Conservation (phyloP, 2,329 filamentous ascomycete species). For the Colletotrichum siamense region DNA sequence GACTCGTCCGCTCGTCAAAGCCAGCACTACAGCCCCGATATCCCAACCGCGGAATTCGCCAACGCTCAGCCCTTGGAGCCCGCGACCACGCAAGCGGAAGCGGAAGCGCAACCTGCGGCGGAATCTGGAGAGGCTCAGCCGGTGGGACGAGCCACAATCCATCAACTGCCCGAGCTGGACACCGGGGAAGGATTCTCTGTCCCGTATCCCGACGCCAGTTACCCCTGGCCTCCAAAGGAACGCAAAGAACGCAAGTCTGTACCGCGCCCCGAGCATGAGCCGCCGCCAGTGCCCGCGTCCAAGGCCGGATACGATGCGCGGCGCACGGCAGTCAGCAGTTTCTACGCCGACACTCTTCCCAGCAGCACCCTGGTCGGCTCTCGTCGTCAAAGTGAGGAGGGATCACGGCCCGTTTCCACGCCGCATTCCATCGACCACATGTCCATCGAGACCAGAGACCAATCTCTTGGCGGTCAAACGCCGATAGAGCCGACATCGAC, state of each 20-base stretch:
- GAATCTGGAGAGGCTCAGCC: background rate
- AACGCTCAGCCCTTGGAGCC: background rate
- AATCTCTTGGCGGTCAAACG: constrained; percentile 40
- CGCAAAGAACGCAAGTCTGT: constrained; percentile 24
- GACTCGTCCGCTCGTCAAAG: constrained; percentile 22
- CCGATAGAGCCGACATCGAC: constrained; percentile 41
- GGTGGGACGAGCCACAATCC: constrained; percentile 28
- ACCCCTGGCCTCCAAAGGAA: constrained; percentile 32
- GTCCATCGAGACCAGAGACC: constrained; percentile 49
- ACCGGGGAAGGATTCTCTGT: constrained; percentile 56
- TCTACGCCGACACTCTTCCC: constrained; percentile 47
- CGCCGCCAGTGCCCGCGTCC: constrained; percentile 53
- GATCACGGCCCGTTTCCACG: constrained; percentile 45
- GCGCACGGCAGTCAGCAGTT: constrained; percentile 40
- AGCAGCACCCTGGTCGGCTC: constrained; percentile 49
- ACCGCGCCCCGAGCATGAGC: constrained; percentile 54
- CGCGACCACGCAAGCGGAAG: background rate
- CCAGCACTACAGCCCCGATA: constrained; percentile 33
- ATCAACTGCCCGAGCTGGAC: constrained; percentile 56
- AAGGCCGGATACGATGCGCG: constrained; percentile 35
- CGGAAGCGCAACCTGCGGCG: background rate
- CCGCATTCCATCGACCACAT: constrained; percentile 52
- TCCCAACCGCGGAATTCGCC: constrained; percentile 32
- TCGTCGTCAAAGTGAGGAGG: constrained; percentile 51
- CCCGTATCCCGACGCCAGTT: constrained; percentile 41